Conservation (phyloP, 306 rosid species). For the Canavalia ensiformis region DNA sequence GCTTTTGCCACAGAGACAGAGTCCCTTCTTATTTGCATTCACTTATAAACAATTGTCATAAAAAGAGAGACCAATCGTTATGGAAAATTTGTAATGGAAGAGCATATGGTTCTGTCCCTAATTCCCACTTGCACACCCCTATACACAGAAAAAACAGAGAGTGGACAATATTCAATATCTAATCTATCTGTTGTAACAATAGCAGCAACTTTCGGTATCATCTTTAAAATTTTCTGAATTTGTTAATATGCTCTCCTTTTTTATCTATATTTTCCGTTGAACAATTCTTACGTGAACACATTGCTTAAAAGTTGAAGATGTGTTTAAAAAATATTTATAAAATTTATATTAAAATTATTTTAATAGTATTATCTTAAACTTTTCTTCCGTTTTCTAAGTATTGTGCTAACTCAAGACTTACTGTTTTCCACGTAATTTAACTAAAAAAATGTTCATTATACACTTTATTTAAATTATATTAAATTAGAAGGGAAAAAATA, state of each 20-base stretch:
- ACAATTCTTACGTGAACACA: neutral
- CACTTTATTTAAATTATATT: no score
- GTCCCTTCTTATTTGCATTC: constrained; percentile 16
- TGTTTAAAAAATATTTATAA: neutral
- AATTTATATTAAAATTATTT: no score
- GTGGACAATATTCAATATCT: constrained; percentile 44
- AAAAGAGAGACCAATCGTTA: constrained; percentile 62
- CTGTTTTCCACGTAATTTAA: neutral
- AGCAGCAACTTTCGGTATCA: constrained; percentile 23
- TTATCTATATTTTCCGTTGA: neutral
- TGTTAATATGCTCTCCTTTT: neutral
- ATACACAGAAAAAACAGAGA: neutral
- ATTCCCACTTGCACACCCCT: constrained; percentile 52
- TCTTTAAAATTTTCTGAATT: neutral
- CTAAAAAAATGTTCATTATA: neutral
- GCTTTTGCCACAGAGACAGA: constrained; percentile 1
- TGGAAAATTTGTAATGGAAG: constrained; percentile 44
- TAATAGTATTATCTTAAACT: no score
- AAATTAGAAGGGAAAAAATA: no score
- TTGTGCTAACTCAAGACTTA: neutral
- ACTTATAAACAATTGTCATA: constrained; percentile 57
- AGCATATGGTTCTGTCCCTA: constrained; percentile 65
- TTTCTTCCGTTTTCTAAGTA: no score
- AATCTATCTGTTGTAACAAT: constrained; percentile 24
- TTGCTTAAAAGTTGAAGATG: neutral